Base-by-base conservation (phyloP, 257 asterid species). In the Hygrophila difformis region DNA sequence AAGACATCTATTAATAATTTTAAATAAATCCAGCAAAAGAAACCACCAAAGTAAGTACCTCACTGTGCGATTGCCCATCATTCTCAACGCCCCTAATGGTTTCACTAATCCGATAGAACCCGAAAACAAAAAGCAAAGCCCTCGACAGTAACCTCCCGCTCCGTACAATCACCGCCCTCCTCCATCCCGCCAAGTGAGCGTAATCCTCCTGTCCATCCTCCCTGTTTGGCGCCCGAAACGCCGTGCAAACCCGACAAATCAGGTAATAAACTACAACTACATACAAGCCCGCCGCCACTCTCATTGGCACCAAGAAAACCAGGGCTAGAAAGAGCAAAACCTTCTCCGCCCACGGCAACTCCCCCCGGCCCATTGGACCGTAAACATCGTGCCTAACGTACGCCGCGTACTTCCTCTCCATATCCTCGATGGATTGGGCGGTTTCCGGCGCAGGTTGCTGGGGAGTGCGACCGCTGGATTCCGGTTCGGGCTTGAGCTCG, bases 121-220 rank as follows among this genome's bases (percentile, higher is more conserved):
- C 98, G 36, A 85, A 75, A 13, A 72, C 69, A 19, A 85, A 85
- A 8, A 89, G 68, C 82, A 82, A 35, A 41, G 22, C 81, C 67
- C 98, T 69, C 16, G 94, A 60, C 2, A 74, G 51, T 60, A 76
- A 77, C 67, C 78, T 68, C 1, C 98, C 98, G 42, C 62, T 62
- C 58, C 37, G 69, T 19, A 85, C 69, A 47, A 89, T 78, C 57
- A 75, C 88, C 12, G 67, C 65, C 70, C 98, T 71, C 62, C 94
- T 59, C 93, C 92, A 89, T 24, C 96, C 94, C 16, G 80, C 88
- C 76, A 78, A 53, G 53, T 89, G 96, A 1, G 92, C 96, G 35
- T 69, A 89, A 76, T 85, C 96, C 78, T 89, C 96, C 69, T 85
- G 97, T 70, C 67, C 94, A 6, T 57, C 95, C 73, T 84, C 94